Base-by-base conservation (phyloP, 1,284 basidiomycete species). In the Apiotrichum veenhuisii region DNA sequence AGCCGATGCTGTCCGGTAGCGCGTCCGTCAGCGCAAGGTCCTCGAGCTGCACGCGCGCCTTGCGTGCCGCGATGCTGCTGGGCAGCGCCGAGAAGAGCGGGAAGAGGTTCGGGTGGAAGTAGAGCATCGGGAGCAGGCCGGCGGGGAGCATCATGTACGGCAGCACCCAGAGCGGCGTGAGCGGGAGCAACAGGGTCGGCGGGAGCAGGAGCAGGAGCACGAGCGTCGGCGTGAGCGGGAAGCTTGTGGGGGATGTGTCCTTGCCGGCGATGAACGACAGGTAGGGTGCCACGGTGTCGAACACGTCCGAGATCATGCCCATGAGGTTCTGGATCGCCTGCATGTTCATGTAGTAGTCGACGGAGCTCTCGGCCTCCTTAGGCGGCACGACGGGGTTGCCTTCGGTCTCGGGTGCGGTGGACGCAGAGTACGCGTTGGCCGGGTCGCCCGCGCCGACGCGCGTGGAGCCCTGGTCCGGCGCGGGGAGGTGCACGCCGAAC, bases 271-370 rank as follows among this genome's bases (percentile, higher is more conserved):
- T 11, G 62, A 54, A 23, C 61, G 64, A 30, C 26, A 77, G 51
- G 38, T 62, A 62, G 2, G 73, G 74, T 1, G 68, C 58, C 12
- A 54, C 48, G 1, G 41, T 23, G 27, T 62, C 61, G n/a, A 62
- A 58, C 8, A 27, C 10, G 49, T 62, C 61, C 1, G 54, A 52
- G 10, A 57, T 47, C 23, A 72, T 55, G 9, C 76, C 76, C 76
- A 78, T 77, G 26, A 77, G 65, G 61, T 78, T 78, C 64, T 78
- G 77, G 50, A 78, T 77, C 3, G 75, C 76, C 55, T 78, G 77
- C 20, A 78, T 54, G 59, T 78, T 78, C 73, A 77, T 73, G 53
- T 71, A 75, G 47, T 76, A 77, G 54, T 77, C 76, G 55, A 76
- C 71, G 3, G 67, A 66, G 45, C 64, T 71, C 58, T 76, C 74